Percentiles rank a stretch among this genome's conserved stretches.
Conservation (phyloP, 1,139 yeast species). For the Suhomyces taliae region DNA sequence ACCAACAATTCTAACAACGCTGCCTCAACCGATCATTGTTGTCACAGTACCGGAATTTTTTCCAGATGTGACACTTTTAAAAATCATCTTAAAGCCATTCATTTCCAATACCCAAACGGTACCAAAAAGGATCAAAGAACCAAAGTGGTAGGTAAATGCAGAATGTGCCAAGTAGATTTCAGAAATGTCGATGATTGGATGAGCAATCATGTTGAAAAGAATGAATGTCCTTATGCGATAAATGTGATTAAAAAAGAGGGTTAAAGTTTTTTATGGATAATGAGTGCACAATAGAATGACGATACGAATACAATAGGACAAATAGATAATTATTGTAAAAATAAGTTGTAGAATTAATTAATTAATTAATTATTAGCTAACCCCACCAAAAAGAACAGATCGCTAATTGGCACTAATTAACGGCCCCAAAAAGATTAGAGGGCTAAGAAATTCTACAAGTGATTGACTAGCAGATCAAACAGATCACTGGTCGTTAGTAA, state of each 20-base stretch:
- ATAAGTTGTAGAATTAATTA: too few species aligned
- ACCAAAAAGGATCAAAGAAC: constrained; percentile 77
- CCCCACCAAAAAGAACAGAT: too few species aligned
- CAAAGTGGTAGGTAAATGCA: constrained; percentile 70
- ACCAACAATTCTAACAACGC: constrained; percentile 7
- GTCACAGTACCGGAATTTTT: constrained; percentile 83
- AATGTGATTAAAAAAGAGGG: constrained; percentile 11
- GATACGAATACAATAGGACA: neutral
- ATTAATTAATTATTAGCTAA: too few species aligned
- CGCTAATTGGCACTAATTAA: too few species aligned
- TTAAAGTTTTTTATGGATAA: constrained; percentile 2
- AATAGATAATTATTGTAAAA: neutral
- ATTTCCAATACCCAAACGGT: constrained; percentile 85
- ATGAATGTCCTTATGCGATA: constrained; percentile 43
- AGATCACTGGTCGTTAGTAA: too few species aligned
- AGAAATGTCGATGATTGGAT: constrained; percentile 79
- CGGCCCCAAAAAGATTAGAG: too few species aligned
- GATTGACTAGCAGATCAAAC: too few species aligned
- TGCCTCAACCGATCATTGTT: constrained; percentile 39
- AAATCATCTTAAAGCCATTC: constrained; percentile 86
- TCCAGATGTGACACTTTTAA: constrained; percentile 89
- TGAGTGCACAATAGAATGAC: constrained; percentile 8
- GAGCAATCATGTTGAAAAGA: constrained; percentile 64
- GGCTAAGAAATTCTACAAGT: too few species aligned
- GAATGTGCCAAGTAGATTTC: constrained; percentile 69